A percentile compares a stretch with the other conserved stretches of the same genome.
phyloP scores from a whole-genome alignment of 257 asterid genomes.

The Hygrophila difformis region DNA sequence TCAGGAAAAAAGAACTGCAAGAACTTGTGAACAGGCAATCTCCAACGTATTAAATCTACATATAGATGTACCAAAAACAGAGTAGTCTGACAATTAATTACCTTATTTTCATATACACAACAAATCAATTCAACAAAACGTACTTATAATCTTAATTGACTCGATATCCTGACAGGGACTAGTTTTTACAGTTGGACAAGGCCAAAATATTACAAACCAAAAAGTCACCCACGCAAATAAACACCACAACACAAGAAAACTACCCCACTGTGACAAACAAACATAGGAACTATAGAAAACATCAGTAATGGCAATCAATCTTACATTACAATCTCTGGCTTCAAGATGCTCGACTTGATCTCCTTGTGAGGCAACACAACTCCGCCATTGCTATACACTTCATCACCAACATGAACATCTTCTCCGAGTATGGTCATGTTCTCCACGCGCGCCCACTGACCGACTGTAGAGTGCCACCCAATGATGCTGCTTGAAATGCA shows the following conservation, averaged over 20 bases:
- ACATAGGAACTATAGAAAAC: background rate
- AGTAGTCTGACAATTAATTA: background rate
- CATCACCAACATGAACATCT: constrained; percentile 85
- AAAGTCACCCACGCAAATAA: too few species aligned
- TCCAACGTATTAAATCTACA: too few species aligned
- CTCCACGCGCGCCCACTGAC: constrained; percentile 91
- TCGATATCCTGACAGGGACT: background rate
- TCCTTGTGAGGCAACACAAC: constrained; percentile 88
- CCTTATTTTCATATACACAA: background rate
- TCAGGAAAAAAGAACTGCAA: too few species aligned
- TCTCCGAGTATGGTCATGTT: constrained; percentile 91
- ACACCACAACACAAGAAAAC: background rate
- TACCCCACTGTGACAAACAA: background rate
- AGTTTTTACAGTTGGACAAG: background rate
- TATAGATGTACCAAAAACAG: background rate
- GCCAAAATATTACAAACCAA: too few species aligned
- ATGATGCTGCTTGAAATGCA: constrained; percentile 74
- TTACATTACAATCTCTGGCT: constrained; percentile 83
- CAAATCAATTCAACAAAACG: background rate
- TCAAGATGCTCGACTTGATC: constrained; percentile 75
- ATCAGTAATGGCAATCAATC: background rate
- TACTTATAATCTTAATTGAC: background rate
- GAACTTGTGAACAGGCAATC: background rate
- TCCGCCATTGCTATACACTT: constrained; percentile 76
- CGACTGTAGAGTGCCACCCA: constrained; percentile 93